These are phyloP conservation scores for Platismatia glauca DNA, from an alignment of 495 filamentous ascomycete genomes.

Conservation along the genomic window DNA sequence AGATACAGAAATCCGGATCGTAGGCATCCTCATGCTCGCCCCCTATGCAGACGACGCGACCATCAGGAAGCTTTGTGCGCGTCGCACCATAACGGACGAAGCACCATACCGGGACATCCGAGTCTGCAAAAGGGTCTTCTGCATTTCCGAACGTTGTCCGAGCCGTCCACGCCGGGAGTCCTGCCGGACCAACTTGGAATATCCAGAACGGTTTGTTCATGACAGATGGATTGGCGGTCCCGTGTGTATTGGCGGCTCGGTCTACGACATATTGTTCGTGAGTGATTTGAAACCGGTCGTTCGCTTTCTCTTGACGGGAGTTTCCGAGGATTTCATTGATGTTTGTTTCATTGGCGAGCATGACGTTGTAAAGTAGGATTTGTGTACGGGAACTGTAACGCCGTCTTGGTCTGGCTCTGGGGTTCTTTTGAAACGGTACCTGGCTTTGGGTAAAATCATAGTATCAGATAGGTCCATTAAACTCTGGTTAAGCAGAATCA, in stretches of 20 bases:
- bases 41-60: background rate
- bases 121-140: background rate
- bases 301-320: background rate
- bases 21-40: constrained; percentile 1
- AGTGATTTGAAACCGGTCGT: background rate
- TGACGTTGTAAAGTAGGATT: background rate
- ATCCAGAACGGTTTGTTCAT: background rate
- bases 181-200: background rate
- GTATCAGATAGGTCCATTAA: background rate
- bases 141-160: background rate
- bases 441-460: background rate
- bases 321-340: background rate
- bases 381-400: background rate
- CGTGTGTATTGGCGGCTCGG: background rate
- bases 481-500: background rate
- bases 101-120: background rate
- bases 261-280: background rate
- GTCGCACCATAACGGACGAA: background rate
- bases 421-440: background rate
- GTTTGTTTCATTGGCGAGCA: background rate
- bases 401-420: background rate
- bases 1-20: background rate
- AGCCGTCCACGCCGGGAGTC: background rate
- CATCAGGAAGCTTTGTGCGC: background rate
- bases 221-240: background rate